phyloP scores from a whole-genome alignment of 2,329 filamentous ascomycete species.

The Aotearoamyces nothofagi region DNA sequence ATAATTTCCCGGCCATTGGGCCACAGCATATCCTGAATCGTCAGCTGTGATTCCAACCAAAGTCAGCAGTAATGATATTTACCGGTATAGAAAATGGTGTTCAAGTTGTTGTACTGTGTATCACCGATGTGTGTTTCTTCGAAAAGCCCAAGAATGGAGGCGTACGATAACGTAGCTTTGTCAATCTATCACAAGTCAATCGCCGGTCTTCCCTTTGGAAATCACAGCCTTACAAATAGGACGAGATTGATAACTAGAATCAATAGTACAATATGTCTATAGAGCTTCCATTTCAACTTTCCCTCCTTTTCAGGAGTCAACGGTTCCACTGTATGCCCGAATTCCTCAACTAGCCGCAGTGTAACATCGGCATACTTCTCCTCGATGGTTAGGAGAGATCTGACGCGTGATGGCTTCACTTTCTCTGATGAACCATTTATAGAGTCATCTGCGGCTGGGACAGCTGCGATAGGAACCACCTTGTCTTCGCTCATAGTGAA shows the following conservation, averaged over 20 bases:
- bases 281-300: constrained; percentile 20
- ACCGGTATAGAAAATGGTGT: constrained; percentile 27
- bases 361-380: constrained; percentile 22
- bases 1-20: constrained; percentile 24
- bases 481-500: neutral
- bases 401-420: neutral
- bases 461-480: neutral
- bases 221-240: constrained; percentile 18
- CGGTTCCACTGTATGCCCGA: constrained; percentile 18
- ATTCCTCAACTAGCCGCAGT: constrained; percentile 20
- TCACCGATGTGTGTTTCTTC: constrained; percentile 24
- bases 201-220: neutral
- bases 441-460: neutral
- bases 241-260: constrained; percentile 21
- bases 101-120: constrained; percentile 24
- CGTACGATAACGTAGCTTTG: constrained; percentile 25
- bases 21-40: constrained; percentile 20
- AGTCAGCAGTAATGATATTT: constrained; percentile 2
- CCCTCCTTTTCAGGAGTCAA: constrained; percentile 20
- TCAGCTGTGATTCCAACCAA: neutral
- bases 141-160: constrained; percentile 25
- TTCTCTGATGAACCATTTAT: constrained; percentile 1
- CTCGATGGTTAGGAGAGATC: constrained; percentile 2
- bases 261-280: constrained; percentile 19
- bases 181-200: constrained; percentile 17